Evolutionary conservation across 129 eudicot species (phyloP), one percentile per base, ranked within the genome.

Genomic region (Sambucus nigra): DNA sequence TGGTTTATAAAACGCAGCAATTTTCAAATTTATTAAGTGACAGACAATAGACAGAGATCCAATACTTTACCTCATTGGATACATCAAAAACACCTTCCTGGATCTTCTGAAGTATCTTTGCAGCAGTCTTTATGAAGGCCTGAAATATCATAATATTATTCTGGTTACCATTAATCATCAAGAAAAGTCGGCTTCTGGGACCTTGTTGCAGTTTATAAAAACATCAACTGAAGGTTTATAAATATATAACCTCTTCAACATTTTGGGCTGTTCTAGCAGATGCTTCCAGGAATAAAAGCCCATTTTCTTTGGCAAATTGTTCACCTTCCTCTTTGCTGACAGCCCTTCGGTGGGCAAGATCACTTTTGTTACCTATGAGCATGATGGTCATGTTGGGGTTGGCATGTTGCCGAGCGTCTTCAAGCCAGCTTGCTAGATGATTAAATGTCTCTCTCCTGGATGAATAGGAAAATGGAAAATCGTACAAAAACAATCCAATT

Each of bases 341-440:
- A 61, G 91, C 96, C 68, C 96, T 77, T 77, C 94, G 61, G 48
- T 88, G 91, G 7, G 89, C 76, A 65, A 83, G 94, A 67, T 88
- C 94, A 63, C 84, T 70, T 66, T 88, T 88, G 51, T 88, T 88
- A 25, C 96, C 96, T 25, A 88, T 77, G 28, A 88, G 94, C 82
- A 80, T 88, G 74, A 88, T 80, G 0, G 87, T 74, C 94, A 88
- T 88, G 76, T 88, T 83, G 38, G 94, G 83, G 51, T 83, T 88
- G 33, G 91, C 96, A 80, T 87, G 96, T 50, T 83, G 91, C 20
- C 84, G 68, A 52, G 96, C 96, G 77, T 83, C 96, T 71, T 88
- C 94, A 59, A 88, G 86, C 96, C 96, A 88, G 67, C 91, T 87
- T 46, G 83, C 94, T 21, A 88, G 74, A 75, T 88, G 94, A 58